These are phyloP conservation scores for Epithele typhae DNA, from an alignment of 768 basidiomycete genomes.

Conservation along the genomic window DNA sequence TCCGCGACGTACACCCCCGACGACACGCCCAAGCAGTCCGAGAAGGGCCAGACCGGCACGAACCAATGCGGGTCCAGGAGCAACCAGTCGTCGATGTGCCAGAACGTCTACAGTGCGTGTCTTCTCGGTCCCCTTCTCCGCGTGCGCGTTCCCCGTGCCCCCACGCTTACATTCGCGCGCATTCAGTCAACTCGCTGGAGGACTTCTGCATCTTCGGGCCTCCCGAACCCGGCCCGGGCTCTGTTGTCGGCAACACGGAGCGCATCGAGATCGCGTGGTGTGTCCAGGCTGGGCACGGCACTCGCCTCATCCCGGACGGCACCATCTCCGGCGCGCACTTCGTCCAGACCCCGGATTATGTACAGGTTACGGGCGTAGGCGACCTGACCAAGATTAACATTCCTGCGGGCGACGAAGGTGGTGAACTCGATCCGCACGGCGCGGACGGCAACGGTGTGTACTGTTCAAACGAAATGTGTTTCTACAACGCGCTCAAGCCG, in stretches of 20 bases:
- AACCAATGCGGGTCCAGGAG: conserved; percentile 58
- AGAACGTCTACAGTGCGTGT: conserved; percentile 56
- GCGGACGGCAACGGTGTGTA: conserved; percentile 47
- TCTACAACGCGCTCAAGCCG: not conserved
- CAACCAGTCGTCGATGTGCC: conserved; percentile 60
- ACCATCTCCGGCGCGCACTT: conserved; percentile 68
- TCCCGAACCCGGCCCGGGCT: conserved; percentile 45
- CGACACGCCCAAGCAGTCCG: conserved; percentile 41
- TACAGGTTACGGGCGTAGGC: conserved; percentile 67
- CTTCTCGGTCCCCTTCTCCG: not conserved
- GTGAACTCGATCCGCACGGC: conserved; percentile 71
- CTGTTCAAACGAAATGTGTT: too few relatives aligned
- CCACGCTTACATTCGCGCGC: not conserved
- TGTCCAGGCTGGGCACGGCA: conserved; percentile 50
- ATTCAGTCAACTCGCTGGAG: conserved; percentile 51
- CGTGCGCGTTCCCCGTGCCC: too few relatives aligned
- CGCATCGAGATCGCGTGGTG: conserved; percentile 55
- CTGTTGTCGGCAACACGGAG: conserved; percentile 60
- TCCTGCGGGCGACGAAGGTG: conserved; percentile 52
- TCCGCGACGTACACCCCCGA: conserved; percentile 47
- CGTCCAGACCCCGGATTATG: conserved; percentile 66
- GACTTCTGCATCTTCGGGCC: conserved; percentile 56
- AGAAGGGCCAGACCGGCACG: conserved; percentile 59
- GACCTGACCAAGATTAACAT: conserved; percentile 66
- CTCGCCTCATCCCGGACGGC: conserved; percentile 68